Base-by-base conservation (phyloP, 2,329 filamentous ascomycete species). In the Sclerotinia subarctica region DNA sequence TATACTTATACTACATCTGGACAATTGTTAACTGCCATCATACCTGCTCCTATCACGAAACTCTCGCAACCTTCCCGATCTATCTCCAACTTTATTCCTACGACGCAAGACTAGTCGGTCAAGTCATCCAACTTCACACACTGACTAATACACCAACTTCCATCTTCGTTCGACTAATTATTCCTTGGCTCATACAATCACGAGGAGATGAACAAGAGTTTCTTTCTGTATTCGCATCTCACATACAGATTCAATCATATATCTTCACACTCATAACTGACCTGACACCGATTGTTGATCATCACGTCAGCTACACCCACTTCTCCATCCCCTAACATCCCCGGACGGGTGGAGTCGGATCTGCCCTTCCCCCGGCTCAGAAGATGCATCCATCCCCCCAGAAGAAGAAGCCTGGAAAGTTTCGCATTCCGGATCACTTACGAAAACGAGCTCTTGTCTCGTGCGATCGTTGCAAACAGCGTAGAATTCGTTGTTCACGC, bases 401-500 rank as follows among this genome's bases (percentile, higher is more conserved):
- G 29, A 67, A 44, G 29, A 76, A 75, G 67, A 75, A 74, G 71
- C 64, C 71, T 35, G 72, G 73, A 54, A 78, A 75, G 72, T 74
- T 76, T 13, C 76, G 78, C n/a, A 77, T 79, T 46, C 77, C 78
- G 3, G 75, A 73, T 38, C 74, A 78, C 44, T 74, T 78, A 32
- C 72, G 78, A n/a, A 74, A 78, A 67, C 70, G 78, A 62, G 76
- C 77, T 19, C 73, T 78, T 44, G 75, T 78, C 24, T 78, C 77
- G 64, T 79, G 78, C 64, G 78, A 79, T 64, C 75, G 77, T 29
- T 79, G 78, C 70, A 79, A 79, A 70, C 77, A 77, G 68, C 71
- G 78, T 54, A 72, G 78, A 54, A 78, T 78, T 66, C 78, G 78
- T 17, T 79, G 78, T 62, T 71, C 76, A 17, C 76, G 77, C n/a